phyloP scores from a whole-genome alignment of 257 asterid genomes.

The Handroanthus guayacan region DNA sequence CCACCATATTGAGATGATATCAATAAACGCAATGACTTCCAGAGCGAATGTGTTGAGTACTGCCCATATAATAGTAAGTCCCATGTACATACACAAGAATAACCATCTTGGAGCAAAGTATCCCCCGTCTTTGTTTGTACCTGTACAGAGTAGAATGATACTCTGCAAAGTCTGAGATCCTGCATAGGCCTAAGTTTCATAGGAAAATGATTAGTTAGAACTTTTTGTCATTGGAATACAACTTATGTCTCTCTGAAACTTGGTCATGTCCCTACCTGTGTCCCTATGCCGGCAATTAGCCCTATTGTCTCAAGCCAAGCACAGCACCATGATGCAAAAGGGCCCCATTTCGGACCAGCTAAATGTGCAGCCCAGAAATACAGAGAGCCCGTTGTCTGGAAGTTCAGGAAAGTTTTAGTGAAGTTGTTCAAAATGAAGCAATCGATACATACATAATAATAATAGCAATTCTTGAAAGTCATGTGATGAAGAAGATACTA shows the following conservation, averaged over 20 bases:
- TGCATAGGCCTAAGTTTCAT: slow-evolving; percentile 44
- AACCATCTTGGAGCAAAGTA: slow-evolving; percentile 52
- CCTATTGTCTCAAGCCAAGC: slow-evolving; percentile 63
- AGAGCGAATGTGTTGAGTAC: slow-evolving; percentile 54
- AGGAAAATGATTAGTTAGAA: background rate
- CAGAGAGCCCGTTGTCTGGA: slow-evolving; percentile 56
- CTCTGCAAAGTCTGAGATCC: slow-evolving; percentile 55
- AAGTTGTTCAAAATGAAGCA: background rate
- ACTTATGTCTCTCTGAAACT: background rate
- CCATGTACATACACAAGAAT: slow-evolving; percentile 49
- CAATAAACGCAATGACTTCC: slow-evolving; percentile 48
- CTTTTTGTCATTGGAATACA: background rate
- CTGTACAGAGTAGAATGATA: slow-evolving; percentile 49
- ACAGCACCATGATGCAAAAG: slow-evolving; percentile 62
- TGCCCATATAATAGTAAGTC: slow-evolving; percentile 52
- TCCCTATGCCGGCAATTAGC: slow-evolving; percentile 54
- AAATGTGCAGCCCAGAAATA: slow-evolving; percentile 62
- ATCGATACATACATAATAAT: too few relatives aligned
- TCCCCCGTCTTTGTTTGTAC: slow-evolving; percentile 54
- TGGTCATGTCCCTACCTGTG: slow-evolving; percentile 40
- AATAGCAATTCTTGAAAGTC: too few relatives aligned
- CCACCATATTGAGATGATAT: slow-evolving; percentile 60
- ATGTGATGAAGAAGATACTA: too few relatives aligned
- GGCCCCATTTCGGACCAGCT: slow-evolving; percentile 59
- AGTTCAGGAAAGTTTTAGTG: background rate